Conservation (phyloP, 768 basidiomycete genomes). For the Suillus placidus region DNA sequence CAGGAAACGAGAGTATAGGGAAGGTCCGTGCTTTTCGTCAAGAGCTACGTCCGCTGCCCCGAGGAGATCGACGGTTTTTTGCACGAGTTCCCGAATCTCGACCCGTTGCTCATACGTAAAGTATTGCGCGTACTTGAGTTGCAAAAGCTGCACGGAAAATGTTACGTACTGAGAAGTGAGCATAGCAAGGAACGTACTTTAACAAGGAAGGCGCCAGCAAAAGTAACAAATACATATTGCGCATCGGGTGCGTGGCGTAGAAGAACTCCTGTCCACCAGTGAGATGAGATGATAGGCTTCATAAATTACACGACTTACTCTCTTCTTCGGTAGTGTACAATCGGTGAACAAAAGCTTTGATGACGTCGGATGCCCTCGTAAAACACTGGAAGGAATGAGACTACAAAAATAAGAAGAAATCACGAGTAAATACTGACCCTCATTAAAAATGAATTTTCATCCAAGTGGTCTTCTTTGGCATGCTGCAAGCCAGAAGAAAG, state of each 20-base stretch:
- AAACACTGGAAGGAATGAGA: conserved; percentile 51
- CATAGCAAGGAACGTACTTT: conserved; percentile 50
- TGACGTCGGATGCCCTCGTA: conserved; percentile 65
- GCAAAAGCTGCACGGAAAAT: conserved; percentile 55
- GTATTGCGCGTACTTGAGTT: conserved; percentile 70
- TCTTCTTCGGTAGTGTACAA: conserved; percentile 54
- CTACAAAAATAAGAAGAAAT: conserved; percentile 1
- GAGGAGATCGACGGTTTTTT: conserved; percentile 67
- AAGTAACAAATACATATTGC: conserved; percentile 77
- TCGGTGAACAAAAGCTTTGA: conserved; percentile 60
- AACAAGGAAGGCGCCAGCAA: conserved; percentile 81
- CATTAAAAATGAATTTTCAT: conserved; percentile 67
- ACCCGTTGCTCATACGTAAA: conserved; percentile 59
- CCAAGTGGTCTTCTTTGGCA: conserved; percentile 54
- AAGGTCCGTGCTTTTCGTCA: conserved; percentile 81
- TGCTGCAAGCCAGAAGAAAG: conserved; percentile 81
- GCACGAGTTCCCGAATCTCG: conserved; percentile 65
- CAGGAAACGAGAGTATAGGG: conserved; percentile 79
- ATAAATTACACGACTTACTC: conserved; percentile 39
- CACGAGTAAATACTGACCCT: conserved; percentile 48
- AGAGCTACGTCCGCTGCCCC: conserved; percentile 71
- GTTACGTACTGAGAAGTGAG: background rate
- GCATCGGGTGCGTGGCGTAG: conserved; percentile 79
- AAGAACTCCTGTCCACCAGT: conserved; percentile 45
- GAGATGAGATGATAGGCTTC: background rate